Percentiles rank a stretch among this genome's conserved stretches.
phyloP scores from a whole-genome alignment of 2,329 filamentous ascomycete species.

The Magnaporthiopsis rhizophila region DNA sequence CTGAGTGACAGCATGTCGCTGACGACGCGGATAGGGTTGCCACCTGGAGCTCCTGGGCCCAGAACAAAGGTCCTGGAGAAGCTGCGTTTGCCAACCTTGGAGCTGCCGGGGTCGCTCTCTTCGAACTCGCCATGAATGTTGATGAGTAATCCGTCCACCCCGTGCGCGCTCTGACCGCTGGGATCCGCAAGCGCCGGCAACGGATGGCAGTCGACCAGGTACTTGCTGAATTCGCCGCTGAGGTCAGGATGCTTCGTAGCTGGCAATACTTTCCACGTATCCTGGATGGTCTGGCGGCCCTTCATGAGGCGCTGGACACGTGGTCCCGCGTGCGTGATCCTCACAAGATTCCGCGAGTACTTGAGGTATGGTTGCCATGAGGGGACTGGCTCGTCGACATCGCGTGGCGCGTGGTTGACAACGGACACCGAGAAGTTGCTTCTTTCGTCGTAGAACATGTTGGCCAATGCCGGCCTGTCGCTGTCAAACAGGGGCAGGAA shows the following conservation, averaged over 20 bases:
- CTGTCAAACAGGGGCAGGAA: constrained; percentile 70
- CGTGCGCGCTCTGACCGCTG: constrained; percentile 50
- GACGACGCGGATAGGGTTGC: constrained; percentile 62
- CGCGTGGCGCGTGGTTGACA: constrained; percentile 50
- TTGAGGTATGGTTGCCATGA: constrained; percentile 71
- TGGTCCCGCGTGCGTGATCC: constrained; percentile 49
- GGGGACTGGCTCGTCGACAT: constrained; percentile 33
- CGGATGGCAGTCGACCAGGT: constrained; percentile 75
- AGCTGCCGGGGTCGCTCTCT: constrained; percentile 53
- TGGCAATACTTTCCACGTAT: constrained; percentile 64
- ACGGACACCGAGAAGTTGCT: constrained; percentile 71
- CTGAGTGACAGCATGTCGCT: constrained; percentile 72
- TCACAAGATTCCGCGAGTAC: constrained; percentile 68
- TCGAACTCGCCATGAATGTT: constrained; percentile 80
- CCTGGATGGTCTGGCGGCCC: constrained; percentile 56
- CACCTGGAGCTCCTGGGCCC: constrained; percentile 61
- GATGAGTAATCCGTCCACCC: constrained; percentile 71
- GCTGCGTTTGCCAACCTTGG: constrained; percentile 58
- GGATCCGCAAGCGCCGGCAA: constrained; percentile 65
- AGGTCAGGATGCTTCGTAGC: constrained; percentile 68
- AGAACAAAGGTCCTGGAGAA: constrained; percentile 78
- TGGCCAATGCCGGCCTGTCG: constrained; percentile 55
- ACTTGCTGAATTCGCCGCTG: constrained; percentile 57
- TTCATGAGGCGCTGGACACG: constrained; percentile 56
- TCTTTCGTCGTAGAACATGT: constrained; percentile 65